These are phyloP conservation scores for Phragmites australis DNA, from an alignment of 176 grass and related monocot genomes.

Conservation along the genomic window DNA sequence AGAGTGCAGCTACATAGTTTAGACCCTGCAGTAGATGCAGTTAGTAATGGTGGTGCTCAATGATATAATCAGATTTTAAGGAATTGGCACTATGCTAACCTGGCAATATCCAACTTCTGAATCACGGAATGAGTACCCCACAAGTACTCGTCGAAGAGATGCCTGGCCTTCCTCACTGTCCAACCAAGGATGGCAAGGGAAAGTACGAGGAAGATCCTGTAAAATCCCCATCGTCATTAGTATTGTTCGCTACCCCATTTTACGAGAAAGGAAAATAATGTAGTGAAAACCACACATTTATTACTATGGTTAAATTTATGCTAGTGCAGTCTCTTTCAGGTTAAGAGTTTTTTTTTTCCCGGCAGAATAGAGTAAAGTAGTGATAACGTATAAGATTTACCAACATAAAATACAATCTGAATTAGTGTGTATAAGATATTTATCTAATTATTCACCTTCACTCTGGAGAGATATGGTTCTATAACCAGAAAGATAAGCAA, in stretches of 20 bases:
- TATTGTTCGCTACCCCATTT: background rate
- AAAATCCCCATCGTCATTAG: conserved; percentile 1
- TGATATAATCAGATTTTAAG: background rate
- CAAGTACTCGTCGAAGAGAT: conserved; percentile 86
- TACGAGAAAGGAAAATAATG: background rate
- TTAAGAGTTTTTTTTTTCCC: background rate
- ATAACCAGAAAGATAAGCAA: background rate
- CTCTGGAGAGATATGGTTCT: background rate
- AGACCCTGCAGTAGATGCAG: conserved; percentile 61
- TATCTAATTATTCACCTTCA: background rate
- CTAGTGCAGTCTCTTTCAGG: background rate
- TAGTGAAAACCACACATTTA: background rate
- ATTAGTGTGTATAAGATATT: background rate
- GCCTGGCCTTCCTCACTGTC: conserved; percentile 84
- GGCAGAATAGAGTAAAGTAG: background rate
- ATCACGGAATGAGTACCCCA: conserved; percentile 93
- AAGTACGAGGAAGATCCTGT: conserved; percentile 94
- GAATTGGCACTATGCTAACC: conserved; percentile 44
- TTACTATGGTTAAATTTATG: background rate
- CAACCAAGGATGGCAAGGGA: conserved; percentile 93
- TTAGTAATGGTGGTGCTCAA: background rate
- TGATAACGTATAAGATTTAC: background rate
- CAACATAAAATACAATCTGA: background rate
- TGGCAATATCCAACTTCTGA: conserved; percentile 99
- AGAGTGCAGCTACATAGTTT: conserved; percentile 93